Conservation (phyloP, 1,284 basidiomycete genomes). For the Pseudozyma hubeiensis region DNA sequence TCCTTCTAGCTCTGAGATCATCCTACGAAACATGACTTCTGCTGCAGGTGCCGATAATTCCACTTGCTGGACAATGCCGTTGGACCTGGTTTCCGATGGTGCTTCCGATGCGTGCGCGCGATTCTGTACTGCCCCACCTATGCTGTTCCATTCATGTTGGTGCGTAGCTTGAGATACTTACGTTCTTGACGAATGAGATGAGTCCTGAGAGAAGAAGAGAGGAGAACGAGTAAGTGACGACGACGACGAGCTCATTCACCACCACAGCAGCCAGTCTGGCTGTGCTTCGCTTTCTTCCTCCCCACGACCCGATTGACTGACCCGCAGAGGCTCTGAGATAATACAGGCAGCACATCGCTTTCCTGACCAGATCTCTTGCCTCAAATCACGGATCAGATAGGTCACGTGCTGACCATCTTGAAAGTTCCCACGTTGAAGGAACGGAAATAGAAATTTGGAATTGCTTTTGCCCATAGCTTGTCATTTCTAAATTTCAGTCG, state of each 20-base stretch:
- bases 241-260: slow-evolving; percentile 11
- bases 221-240: not conserved
- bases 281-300: slow-evolving; percentile 6
- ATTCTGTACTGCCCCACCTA: not conserved
- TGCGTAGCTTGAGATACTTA: slow-evolving; percentile 16
- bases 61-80: too few relatives aligned
- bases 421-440: slow-evolving; percentile 17
- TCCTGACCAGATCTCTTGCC: not conserved
- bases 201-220: slow-evolving; percentile 19
- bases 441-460: not conserved
- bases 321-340: not conserved
- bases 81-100: not conserved
- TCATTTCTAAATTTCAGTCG: too few relatives aligned
- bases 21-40: too few relatives aligned
- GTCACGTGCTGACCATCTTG: slow-evolving; percentile 1
- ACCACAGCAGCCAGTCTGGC: not conserved
- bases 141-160: not conserved
- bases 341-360: slow-evolving; percentile 8
- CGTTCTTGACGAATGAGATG: slow-evolving; percentile 45
- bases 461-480: not conserved
- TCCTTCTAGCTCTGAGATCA: too few relatives aligned
- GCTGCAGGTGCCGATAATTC: too few relatives aligned
- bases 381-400: not conserved
- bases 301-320: not conserved
- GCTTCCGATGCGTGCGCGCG: not conserved